Evolutionary conservation across 768 basidiomycete genomes (phyloP).

Genomic region (Boletus tomentosulus): DNA sequence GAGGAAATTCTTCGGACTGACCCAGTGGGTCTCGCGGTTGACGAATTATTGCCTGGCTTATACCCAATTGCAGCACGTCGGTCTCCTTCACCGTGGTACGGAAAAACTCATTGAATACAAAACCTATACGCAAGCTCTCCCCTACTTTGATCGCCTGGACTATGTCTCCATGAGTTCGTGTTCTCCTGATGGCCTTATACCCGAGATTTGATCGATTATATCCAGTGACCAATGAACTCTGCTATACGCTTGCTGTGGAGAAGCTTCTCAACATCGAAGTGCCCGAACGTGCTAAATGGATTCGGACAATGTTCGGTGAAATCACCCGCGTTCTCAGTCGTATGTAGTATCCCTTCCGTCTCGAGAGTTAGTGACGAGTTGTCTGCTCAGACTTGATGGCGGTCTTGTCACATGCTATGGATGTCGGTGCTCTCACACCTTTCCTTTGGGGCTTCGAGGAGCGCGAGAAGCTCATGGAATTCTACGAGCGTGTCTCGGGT

Average conservation of each 20-base stretch:
- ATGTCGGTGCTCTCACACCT: constrained; percentile 96
- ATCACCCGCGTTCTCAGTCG: constrained; percentile 94
- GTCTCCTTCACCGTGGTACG: constrained; percentile 93
- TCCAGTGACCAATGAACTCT: constrained; percentile 97
- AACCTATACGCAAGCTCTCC: constrained; percentile 94
- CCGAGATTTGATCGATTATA: constrained; percentile 4
- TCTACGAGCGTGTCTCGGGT: constrained; percentile 98
- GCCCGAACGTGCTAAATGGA: constrained; percentile 97
- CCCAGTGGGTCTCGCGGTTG: constrained; percentile 46
- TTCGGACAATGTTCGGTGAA: constrained; percentile 94
- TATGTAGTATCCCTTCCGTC: constrained; percentile 34
- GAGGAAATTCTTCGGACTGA: constrained; percentile 90
- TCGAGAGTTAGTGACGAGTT: neutral
- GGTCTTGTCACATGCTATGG: constrained; percentile 91
- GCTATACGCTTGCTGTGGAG: constrained; percentile 96
- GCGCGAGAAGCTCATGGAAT: constrained; percentile 99
- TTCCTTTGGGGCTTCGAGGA: constrained; percentile 99
- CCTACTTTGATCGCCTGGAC: constrained; percentile 98
- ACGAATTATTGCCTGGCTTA: constrained; percentile 4
- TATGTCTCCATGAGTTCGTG: constrained; percentile 97
- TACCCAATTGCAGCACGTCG: constrained; percentile 67
- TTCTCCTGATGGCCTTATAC: constrained; percentile 1
- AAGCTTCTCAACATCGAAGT: constrained; percentile 97
- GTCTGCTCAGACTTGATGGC: constrained; percentile 81
- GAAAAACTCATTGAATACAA: constrained; percentile 99